Evolutionary conservation across 306 rosid species (phyloP), one percentile per base, ranked within the genome.

Genomic region (Trifolium subterraneum): DNA sequence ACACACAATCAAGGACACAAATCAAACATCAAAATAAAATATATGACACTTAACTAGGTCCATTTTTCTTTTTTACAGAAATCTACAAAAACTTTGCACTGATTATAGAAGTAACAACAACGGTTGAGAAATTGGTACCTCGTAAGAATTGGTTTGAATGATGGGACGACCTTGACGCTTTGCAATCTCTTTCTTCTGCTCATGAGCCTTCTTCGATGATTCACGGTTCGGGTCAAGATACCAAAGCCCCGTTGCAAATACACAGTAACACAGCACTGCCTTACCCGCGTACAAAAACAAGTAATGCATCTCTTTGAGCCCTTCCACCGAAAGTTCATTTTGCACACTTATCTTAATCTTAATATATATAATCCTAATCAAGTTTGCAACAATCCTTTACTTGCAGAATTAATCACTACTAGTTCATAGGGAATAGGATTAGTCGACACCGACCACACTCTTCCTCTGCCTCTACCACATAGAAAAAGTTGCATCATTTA

Each of bases 131-230:
- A 20, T 1, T 54, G 10, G 8, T 66, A 66, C 99, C 99, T 94
- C 99, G 15, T 94, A 94, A 47, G 95, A 76, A 76, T 84, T 94
- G 11, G 99, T 94, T 22, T 90, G 91, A 58, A 90, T 84, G 38
- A 94, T 92, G 64, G 99, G 99, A 4, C 99, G 99, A 12, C 99
- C 99, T 9, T 92, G 79, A 52, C 99, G 97, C 75, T 85, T 92
- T 15, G 99, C 85, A 45, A 94, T 92, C 75, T 94, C 93, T 80
- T 94, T 94, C 88, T 92, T 92, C 10, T 87, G 92, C 77, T 94
- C 93, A 20, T 88, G 74, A 19, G 88, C 93, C 76, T 87, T 94
- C 86, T 94, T 90, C 0, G 99, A 84, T 10, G 99, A 81, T 74
- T 92, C 98, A 1, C 98, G 97, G 71, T 87, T 94, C 36, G 97